Evolutionary conservation across 2,329 filamentous ascomycete species (phyloP), one percentile per base, ranked within the genome.

Genomic region (Pyrenochaeta sp.): DNA sequence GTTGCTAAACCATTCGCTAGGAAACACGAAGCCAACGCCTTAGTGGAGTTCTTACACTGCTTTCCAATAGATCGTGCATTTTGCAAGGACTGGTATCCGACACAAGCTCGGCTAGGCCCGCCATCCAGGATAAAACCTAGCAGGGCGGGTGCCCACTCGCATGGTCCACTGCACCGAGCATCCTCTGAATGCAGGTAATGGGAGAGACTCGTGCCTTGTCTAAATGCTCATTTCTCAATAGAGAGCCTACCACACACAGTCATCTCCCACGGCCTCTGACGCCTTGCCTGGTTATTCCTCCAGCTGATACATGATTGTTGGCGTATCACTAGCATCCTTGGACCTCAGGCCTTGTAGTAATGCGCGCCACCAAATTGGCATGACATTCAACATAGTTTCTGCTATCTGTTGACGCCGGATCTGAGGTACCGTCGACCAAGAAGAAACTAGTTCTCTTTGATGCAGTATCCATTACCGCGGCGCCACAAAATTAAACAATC

Each of bases 241-340:
- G n/a, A 43, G 43, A 33, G 31, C 45, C 37, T 40, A 31, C 42
- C 41, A 35, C 53, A 32, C 47, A 35, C 49, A 45, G 45, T 45
- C 45, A 31, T 14, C 33, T 30, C 12, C 47, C 57, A 9, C 54
- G 53, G 51, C 37, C 33, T 54, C 43, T 18, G 46, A 35, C 37
- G 37, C 51, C 44, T 55, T 41, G 52, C 47, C 56, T 43, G 29
- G 29, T 44, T 48, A 33, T 27, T 44, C 39, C 43, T 54, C 52
- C 54, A 58, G 45, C 49, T 61, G 46, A 53, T 60, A 51, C 37
- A 59, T 47, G 52, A 36, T 53, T 53, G 56, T 54, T 44, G 30
- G 35, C 43, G 36, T 35, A 30, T 39, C 40, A 49, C 52, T 35
- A 50, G 29, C 39, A 21, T 35, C 37, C 27, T 30, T 49, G 20